Percentiles rank a stretch among this genome's conserved stretches.
Evolutionary conservation across 495 filamentous ascomycete species (phyloP).

Genomic region (Neurospora sp.): DNA sequence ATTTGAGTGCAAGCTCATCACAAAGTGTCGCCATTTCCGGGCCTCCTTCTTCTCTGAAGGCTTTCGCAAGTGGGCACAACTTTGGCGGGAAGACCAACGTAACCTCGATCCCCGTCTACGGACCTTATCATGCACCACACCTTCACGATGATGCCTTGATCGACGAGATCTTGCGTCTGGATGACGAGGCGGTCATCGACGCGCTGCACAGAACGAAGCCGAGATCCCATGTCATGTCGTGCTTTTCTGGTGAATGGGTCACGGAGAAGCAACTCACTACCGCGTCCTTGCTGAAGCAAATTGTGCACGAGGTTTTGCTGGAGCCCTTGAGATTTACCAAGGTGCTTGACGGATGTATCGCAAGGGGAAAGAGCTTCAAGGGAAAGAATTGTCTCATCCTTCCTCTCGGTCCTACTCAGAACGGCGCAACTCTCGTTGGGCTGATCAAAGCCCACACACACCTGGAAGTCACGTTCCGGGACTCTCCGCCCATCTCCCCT

Average conservation of each 20-base stretch:
- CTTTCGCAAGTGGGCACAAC: slow-evolving; percentile 44
- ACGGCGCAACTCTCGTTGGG: slow-evolving; percentile 32
- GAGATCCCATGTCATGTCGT: slow-evolving; percentile 49
- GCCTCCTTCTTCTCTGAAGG: slow-evolving; percentile 54
- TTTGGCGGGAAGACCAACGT: slow-evolving; percentile 41
- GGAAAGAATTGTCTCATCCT: slow-evolving; percentile 39
- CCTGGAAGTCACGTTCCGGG: slow-evolving; percentile 30
- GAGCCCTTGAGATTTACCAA: slow-evolving; percentile 49
- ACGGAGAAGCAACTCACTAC: slow-evolving; percentile 29
- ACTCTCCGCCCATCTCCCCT: slow-evolving; percentile 20
- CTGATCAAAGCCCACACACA: slow-evolving; percentile 29
- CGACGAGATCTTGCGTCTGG: slow-evolving; percentile 45
- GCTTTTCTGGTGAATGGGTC: slow-evolving; percentile 40
- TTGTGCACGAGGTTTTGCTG: slow-evolving; percentile 51
- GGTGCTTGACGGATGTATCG: slow-evolving; percentile 44
- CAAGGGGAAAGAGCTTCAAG: slow-evolving; percentile 26
- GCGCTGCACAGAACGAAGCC: slow-evolving; percentile 38
- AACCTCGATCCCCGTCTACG: slow-evolving; percentile 60
- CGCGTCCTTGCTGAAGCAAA: slow-evolving; percentile 37
- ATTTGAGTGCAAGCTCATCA: slow-evolving; percentile 62
- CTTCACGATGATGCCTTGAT: slow-evolving; percentile 54
- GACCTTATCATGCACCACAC: slow-evolving; percentile 73
- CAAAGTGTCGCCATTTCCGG: slow-evolving; percentile 69
- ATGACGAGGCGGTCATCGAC: slow-evolving; percentile 24
- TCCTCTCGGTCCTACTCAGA: slow-evolving; percentile 43